A percentile compares a stretch with the other conserved stretches of the same genome.
phyloP scores from a whole-genome alignment of 495 filamentous ascomycete species.

The Aspergillus cristatus region DNA sequence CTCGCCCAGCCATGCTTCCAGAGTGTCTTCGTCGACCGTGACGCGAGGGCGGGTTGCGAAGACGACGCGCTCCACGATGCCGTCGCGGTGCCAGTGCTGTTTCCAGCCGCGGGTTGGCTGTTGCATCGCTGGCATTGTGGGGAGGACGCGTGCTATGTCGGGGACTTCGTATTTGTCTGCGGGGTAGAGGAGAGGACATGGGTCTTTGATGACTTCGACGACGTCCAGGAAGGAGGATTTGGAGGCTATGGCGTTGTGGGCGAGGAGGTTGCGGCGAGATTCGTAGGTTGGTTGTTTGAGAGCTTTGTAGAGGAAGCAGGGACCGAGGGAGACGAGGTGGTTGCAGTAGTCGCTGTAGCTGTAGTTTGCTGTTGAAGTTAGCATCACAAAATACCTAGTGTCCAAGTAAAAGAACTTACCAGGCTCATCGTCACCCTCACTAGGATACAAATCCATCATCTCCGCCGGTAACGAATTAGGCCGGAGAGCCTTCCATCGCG shows the following conservation, averaged over 20 bases:
- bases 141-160: neutral
- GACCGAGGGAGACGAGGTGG: conserved; percentile 10
- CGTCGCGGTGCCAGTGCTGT: conserved; percentile 3
- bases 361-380: neutral
- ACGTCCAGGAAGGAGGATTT: conserved; percentile 7
- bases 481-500: conserved; percentile 4
- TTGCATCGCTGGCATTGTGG: neutral
- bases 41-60: neutral
- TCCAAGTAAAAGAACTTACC: neutral
- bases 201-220: conserved; percentile 3
- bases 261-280: conserved; percentile 3
- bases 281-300: conserved; percentile 1
- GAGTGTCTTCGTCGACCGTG: neutral
- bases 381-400: neutral
- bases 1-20: neutral
- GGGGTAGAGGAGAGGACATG: neutral
- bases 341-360: conserved; percentile 9
- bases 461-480: conserved; percentile 2
- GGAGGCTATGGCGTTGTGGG: conserved; percentile 5
- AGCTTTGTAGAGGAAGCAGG: conserved; percentile 6
- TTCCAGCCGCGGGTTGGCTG: conserved; percentile 6
- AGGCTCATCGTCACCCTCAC: conserved; percentile 1
- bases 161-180: conserved; percentile 1
- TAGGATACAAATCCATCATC: conserved; percentile 1
- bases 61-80: neutral